These are phyloP conservation scores for Pseudomonodictys pantanalensis DNA, from an alignment of 495 filamentous ascomycete genomes.

Conservation along the genomic window DNA sequence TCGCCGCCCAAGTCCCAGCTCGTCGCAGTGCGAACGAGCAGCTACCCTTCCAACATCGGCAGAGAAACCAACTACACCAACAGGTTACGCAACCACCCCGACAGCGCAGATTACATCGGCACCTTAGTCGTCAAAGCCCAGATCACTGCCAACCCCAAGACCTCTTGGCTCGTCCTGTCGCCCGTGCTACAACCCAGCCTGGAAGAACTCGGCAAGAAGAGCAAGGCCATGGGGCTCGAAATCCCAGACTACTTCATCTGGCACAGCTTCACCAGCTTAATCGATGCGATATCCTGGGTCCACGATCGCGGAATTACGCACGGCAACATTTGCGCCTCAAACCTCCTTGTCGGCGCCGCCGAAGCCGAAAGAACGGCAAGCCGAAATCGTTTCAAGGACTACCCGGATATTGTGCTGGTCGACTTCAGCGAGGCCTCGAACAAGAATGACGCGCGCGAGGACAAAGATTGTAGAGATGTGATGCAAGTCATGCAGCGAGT, in stretches of 20 bases:
- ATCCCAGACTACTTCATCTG: not conserved
- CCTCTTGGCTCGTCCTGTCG: not conserved
- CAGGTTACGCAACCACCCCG: no score
- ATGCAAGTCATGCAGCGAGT: not conserved
- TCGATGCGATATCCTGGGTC: not conserved
- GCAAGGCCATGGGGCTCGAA: not conserved
- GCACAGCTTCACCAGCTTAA: not conserved
- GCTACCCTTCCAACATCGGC: no score
- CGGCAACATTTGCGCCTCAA: not conserved
- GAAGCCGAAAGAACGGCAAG: not conserved
- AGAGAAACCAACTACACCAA: no score
- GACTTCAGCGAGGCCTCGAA: not conserved
- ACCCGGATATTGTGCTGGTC: not conserved
- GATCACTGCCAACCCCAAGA: not conserved
- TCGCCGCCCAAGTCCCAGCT: no score
- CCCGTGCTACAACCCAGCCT: not conserved
- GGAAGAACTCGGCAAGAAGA: not conserved
- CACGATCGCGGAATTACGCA: not conserved
- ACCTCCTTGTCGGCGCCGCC: not conserved
- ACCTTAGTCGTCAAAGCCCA: not conserved
- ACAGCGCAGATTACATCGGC: not conserved
- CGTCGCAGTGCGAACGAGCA: no score
- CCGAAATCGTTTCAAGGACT: not conserved
- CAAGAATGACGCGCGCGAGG: not conserved
- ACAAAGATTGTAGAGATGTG: not conserved